Evolutionary conservation across 345 rosid genomes (phyloP), one percentile per base, ranked within the genome.

Genomic region (Euphorbia pulcherrima): DNA sequence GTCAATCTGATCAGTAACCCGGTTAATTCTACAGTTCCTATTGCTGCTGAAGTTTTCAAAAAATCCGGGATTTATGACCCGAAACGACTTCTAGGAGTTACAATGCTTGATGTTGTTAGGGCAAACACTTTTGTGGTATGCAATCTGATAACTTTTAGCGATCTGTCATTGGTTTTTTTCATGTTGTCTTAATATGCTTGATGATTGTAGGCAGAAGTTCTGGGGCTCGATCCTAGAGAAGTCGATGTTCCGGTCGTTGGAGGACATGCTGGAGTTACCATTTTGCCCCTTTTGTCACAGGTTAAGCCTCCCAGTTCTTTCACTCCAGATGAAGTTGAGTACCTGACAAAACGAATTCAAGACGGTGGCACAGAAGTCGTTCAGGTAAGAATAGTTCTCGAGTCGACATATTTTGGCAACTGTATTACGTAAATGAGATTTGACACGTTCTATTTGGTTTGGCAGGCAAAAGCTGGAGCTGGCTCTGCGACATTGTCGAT

Each of bases 401-500:
- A n/a, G n/a, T n/a, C n/a, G n/a, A n/a, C n/a, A n/a, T n/a, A 4
- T 4, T 8, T 47, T 18, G 6, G 37, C 1, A 30, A 29, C 27
- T 12, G 8, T 6, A 59, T 13, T 27, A 14, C 12, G 0, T 30
- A 9, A 23, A 29, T n/a, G 9, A 18, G 33, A 64, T 26, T 69
- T 30, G 70, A 58, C 24, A 6, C 37, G 51, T 8, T 46, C 23
- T 44, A 63, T 57, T 51, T 52, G 6, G 11, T 67, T 73, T 79
- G 79, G 79, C 82, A 94, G 99, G 99, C 97, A 67, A 95, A 88
- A 85, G 96, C 99, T 80, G 97, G 97, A 33, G 47, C 93, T 58
- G 99, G 99, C 64, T 95, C 99, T 44, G 99, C 99, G 41, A 95
- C 99, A 55, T 77, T 92, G 41, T 95, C 99, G 0, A 95, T 95